phyloP scores from a whole-genome alignment of 208 protist genomes.

The Trypanosoma mega region DNA sequence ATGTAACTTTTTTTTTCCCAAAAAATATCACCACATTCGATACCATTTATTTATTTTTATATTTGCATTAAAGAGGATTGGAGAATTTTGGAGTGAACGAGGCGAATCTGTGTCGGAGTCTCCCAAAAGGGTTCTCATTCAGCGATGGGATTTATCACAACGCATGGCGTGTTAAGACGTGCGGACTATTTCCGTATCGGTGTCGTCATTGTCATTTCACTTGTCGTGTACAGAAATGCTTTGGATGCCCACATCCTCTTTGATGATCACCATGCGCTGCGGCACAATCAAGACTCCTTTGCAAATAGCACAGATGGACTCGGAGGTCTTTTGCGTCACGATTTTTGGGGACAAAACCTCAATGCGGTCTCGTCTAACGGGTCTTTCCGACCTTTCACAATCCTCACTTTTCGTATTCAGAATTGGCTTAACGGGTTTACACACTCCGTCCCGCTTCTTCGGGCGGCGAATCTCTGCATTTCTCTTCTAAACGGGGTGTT shows the following conservation, averaged over 20 bases:
- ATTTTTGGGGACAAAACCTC: conserved; percentile 70
- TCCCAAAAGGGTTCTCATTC: no score
- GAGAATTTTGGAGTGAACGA: no score
- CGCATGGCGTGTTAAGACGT: no score
- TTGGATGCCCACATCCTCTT: conserved; percentile 43
- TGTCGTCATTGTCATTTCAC: conserved; percentile 22
- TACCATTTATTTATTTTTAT: no score
- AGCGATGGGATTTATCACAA: no score
- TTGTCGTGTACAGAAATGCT: conserved; percentile 36
- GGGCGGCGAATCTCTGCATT: conserved; percentile 41
- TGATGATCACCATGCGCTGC: conserved; percentile 73
- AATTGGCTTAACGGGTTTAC: conserved; percentile 57
- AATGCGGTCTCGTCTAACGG: conserved; percentile 37
- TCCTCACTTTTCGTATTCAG: conserved; percentile 66
- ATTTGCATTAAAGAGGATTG: no score
- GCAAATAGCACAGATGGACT: conserved; percentile 27
- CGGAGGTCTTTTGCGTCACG: conserved; percentile 40
- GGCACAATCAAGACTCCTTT: conserved; percentile 34
- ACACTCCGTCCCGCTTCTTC: conserved; percentile 35
- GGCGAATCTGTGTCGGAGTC: no score
- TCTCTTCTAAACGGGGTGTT: conserved; percentile 45
- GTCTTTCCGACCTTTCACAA: conserved; percentile 60
- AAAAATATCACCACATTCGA: no score
- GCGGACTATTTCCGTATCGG: not conserved
- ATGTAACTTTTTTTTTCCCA: no score